Base-by-base conservation (phyloP, 345 rosid species). In the Anacardium occidentale region DNA sequence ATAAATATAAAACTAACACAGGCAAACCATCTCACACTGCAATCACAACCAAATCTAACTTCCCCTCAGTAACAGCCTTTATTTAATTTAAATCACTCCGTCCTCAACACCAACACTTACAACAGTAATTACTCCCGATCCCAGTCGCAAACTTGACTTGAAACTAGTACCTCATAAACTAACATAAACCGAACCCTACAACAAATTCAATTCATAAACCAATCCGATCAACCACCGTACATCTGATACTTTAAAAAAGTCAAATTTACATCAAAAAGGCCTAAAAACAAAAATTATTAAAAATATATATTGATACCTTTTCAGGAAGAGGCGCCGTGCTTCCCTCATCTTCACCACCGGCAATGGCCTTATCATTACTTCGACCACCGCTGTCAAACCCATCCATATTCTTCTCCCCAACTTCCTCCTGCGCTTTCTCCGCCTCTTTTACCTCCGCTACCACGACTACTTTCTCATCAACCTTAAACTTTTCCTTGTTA, bases 341-440 rank as follows among this genome's bases (percentile, higher is more conserved):
- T 52, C 86, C 89, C 58, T 87, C 91, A 34, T 89, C 91, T 20
- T 85, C 91, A 2, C 73, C 87, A 7, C 73, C 86, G 14, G 83
- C 87, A 66, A 79, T 78, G 6, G 72, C 91, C 71, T 83, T 78
- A 47, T 75, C 83, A 45, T 74, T 75, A 64, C 89, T 78, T 57
- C 77, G 72, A 29, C 84, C 78, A 4, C 85, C 86, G 14, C 83
- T 74, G 40, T 67, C 75, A 15, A 45, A 78, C 64, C 71, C 80
- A 29, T 64, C 87, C 87, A 88, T 85, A 26, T 29, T 72, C 75
- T 84, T 88, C 78, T 83, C 89, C 25, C 79, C 86, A 2, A 64
- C 77, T 52, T 71, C 87, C 75, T 81, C 82, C 81, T 32, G 50
- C 24, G 22, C 70, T 44, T 20, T 62, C 32, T 76, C 76, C 56